Percentiles rank a stretch among this genome's conserved stretches.
Evolutionary conservation across 805 yeast species (phyloP).

Genomic region (Lachancea meyersii): DNA sequence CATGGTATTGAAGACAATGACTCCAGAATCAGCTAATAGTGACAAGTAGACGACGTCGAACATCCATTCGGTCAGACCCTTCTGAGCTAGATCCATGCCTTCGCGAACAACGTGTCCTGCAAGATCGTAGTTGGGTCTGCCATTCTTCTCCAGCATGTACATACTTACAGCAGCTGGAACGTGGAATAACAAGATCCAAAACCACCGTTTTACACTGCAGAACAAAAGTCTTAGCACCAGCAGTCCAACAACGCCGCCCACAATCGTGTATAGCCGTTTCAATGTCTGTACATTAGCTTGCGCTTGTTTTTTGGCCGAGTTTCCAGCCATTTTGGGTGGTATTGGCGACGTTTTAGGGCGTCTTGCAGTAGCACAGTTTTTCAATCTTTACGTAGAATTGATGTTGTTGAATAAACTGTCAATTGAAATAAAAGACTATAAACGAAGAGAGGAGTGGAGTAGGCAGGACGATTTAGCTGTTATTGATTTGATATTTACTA

Average conservation of each 20-base stretch:
- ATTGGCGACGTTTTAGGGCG: background rate
- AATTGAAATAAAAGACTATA: background rate
- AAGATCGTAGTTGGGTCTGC: constrained; percentile 42
- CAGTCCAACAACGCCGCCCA: constrained; percentile 28
- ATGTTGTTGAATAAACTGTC: background rate
- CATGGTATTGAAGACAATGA: constrained; percentile 40
- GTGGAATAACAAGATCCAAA: constrained; percentile 24
- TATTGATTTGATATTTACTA: no score
- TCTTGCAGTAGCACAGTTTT: background rate
- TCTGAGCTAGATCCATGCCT: constrained; percentile 44
- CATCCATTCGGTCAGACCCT: constrained; percentile 47
- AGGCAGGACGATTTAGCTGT: no score
- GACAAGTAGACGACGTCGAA: constrained; percentile 52
- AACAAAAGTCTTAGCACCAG: constrained; percentile 35
- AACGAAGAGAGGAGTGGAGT: background rate
- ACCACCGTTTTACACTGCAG: constrained; percentile 10
- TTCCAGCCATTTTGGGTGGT: constrained; percentile 45
- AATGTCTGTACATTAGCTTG: constrained; percentile 20
- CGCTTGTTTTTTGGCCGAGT: constrained; percentile 50
- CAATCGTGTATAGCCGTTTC: constrained; percentile 18
- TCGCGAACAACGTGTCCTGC: constrained; percentile 35
- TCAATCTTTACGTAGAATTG: background rate
- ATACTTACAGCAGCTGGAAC: constrained; percentile 35
- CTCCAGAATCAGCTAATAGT: constrained; percentile 41
- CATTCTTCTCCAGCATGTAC: constrained; percentile 42